Evolutionary conservation across 2,329 filamentous ascomycete species (phyloP), one percentile per base, ranked within the genome.

Genomic region (Paramyrothecium roridum): DNA sequence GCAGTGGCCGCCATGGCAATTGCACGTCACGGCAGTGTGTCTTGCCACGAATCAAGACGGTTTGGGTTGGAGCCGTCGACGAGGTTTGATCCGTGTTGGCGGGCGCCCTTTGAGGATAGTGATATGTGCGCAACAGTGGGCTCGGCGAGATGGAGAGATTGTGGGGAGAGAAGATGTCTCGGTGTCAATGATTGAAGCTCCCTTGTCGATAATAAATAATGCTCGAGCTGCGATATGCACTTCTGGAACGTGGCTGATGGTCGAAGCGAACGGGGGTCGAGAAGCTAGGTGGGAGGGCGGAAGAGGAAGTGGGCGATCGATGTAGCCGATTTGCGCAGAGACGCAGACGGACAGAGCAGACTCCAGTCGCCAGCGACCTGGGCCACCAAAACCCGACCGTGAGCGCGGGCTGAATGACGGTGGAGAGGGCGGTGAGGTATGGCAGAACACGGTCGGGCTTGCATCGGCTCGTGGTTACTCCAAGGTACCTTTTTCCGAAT

Each of bases 1-100:
- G 77, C 77, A 67, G 78, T 77, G 62, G 80, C 78, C 65, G 81
- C 80, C 81, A 85, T 85, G 59, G 55, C 59, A 58, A 30, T 57
- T 56, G 57, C 52, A 53, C 53, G 55, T 53, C 57, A 56, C 56
- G 54, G 59, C 52, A 55, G 59, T 52, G 59, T 55, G 50, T 37
- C 53, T 17, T 43, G 37, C 6, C 7, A 17, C 37, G n/a, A 43
- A 7, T 43, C 37, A 43, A 43, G 7, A 7, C 7, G 13, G 12
- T 43, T 17, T 43, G 4, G 37, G 7, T 16, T 43, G 6, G 37
- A 43, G 6, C 16, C 37, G 37, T 30, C 26, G 26, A 30, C 26
- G 10, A 30, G 26, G 6, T 30, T 30, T 30, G 26, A 10, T 30
- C 26, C 6, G 16, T 45, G 40, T 45, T 45, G 40, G 40, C 6